phyloP scores from a whole-genome alignment of 2,329 filamentous ascomycete species.

The Lasiodiplodia sp. region DNA sequence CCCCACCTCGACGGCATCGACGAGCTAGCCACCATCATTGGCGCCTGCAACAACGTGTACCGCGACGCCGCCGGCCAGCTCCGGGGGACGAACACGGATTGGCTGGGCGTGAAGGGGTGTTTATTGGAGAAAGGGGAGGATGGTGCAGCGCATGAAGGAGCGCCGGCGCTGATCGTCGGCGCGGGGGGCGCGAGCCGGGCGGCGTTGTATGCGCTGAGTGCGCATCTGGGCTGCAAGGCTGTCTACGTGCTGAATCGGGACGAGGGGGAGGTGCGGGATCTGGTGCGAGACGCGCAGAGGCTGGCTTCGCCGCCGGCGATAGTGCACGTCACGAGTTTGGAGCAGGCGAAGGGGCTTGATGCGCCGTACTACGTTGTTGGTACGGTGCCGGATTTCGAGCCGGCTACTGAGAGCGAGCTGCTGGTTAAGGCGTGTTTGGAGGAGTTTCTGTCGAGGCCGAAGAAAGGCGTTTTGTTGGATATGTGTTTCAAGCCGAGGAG shows the following conservation, averaged over 20 bases:
- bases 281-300: neutral
- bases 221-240: neutral
- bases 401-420: neutral
- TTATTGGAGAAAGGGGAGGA: constrained; percentile 35
- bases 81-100: constrained; percentile 54
- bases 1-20: constrained; percentile 49
- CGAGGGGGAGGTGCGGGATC: neutral
- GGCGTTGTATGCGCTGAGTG: constrained; percentile 45
- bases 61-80: constrained; percentile 38
- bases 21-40: constrained; percentile 44
- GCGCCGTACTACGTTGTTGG: neutral
- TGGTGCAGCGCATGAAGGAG: constrained; percentile 32
- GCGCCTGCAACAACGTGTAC: constrained; percentile 51
- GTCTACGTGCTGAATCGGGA: constrained; percentile 11
- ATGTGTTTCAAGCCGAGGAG: constrained; percentile 54
- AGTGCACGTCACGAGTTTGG: neutral
- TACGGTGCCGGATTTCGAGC: neutral
- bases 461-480: constrained; percentile 48
- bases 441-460: neutral
- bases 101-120: constrained; percentile 51
- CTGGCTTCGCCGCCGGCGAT: neutral
- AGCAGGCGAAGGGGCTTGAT: neutral
- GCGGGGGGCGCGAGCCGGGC: constrained; percentile 54
- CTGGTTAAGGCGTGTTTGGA: neutral
- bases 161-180: constrained; percentile 48